Base-by-base conservation (phyloP, 2,329 filamentous ascomycete genomes). In the Colletotrichum graminicola region DNA sequence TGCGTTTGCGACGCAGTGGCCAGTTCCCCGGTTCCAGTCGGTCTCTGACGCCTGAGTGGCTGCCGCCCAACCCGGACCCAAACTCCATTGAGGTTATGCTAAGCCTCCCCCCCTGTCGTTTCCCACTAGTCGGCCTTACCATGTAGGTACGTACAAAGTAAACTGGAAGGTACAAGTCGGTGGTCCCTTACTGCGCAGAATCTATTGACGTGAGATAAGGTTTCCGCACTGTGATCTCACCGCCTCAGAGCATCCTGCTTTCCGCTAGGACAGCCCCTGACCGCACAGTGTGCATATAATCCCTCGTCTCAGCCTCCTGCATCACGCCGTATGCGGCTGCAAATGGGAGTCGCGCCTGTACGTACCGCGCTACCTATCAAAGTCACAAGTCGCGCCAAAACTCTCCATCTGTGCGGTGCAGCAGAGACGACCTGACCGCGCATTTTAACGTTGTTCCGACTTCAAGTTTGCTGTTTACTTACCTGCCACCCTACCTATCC, bases 1-100 rank as follows among this genome's bases (percentile, higher is more conserved):
- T 69, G 69, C 69, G 39, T 72, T 60, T 72, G 65, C 66, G 69
- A 61, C 65, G 65, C 65, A 64, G 62, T 56, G 49, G 56, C 41
- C 56, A 66, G 32, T 52, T 51, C 63, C 63, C 56, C 56, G 47
- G 32, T 32, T 47, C 21, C n/a, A 52, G 52, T 32, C 52, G 23
- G 52, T 36, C 23, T 23, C 51, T 57, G 62, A 26, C 39, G 47
- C 51, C 39, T 47, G 16, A 56, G 36, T 56, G 62, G 62, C 62
- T 56, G 51, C 62, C 10, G 49, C 16, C 49, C 10, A 36, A 43
- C 39, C 39, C 21, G 2, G 29, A 29, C 26, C 62, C 51, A 55
- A 39, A 45, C 52, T 64, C 52, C 41, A 57, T 39, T 59, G 52
- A 56, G 60, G 66, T 47, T 39, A 54, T 55, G 36, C 56, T 29